Evolutionary conservation across 2,329 filamentous ascomycete genomes (phyloP).

Genomic region (Fusarium sp.): DNA sequence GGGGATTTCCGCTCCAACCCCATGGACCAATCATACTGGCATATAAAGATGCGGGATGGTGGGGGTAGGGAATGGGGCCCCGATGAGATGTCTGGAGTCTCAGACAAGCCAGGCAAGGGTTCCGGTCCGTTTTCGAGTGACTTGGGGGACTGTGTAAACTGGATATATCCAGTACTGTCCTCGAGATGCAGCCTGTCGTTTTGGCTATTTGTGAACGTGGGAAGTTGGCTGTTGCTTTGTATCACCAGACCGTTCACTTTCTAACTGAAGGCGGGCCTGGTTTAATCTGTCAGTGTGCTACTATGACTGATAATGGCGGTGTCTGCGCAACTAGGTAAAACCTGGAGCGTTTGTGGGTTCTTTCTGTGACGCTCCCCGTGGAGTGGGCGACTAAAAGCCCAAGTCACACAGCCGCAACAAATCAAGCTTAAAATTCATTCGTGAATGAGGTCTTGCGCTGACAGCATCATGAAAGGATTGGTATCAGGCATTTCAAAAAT

Average conservation of each 20-base stretch:
- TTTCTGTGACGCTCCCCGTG: conserved; percentile 21
- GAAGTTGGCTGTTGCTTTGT: conserved; percentile 12
- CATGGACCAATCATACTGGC: conserved; percentile 39
- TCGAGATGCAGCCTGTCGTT: conserved; percentile 17
- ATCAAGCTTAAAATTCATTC: conserved; percentile 11
- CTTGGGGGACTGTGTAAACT: conserved; percentile 49
- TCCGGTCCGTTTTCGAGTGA: conserved; percentile 54
- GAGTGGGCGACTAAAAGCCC: conserved; percentile 29
- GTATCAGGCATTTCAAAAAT: conserved; percentile 25
- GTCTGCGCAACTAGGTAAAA: conserved; percentile 32
- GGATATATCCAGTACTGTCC: conserved; percentile 31
- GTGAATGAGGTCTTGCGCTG: conserved; percentile 7
- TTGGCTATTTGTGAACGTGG: conserved; percentile 23
- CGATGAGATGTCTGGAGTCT: conserved; percentile 43
- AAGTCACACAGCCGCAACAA: conserved; percentile 17
- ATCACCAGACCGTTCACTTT: conserved; percentile 18
- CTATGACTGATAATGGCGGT: conserved; percentile 42
- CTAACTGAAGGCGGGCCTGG: conserved; percentile 33
- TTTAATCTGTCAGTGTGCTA: conserved; percentile 22
- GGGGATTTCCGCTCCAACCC: conserved; percentile 21
- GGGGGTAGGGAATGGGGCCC: conserved; percentile 39
- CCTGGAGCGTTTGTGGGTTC: conserved; percentile 29
- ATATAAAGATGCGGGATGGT: conserved; percentile 45
- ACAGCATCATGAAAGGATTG: conserved; percentile 22
- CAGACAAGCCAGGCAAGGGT: conserved; percentile 43